Conservation (phyloP, 441 rosid species). For the Lepidium campestre region DNA sequence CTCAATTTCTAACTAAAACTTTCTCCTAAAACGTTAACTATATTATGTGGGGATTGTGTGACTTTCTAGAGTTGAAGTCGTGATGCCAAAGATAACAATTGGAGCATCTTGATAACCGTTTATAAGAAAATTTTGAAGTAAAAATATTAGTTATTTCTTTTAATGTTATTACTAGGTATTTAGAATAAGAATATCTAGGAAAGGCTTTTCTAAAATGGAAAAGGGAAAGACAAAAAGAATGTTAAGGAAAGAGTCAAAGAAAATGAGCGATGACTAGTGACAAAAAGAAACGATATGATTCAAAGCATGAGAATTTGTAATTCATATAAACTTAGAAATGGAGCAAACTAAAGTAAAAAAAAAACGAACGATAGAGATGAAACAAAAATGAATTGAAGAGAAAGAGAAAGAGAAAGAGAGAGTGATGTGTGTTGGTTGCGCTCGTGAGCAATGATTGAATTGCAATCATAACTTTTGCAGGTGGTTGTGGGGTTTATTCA, state of each 20-base stretch:
- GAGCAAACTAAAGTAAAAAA: conserved; percentile 7
- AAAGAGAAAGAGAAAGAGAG: conserved; percentile 19
- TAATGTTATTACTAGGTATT: background rate
- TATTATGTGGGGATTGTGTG: no score
- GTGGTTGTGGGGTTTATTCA: conserved; percentile 31
- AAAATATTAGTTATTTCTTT: background rate
- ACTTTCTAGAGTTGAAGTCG: no score
- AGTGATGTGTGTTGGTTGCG: conserved; percentile 17
- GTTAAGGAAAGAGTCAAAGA: conserved; percentile 19
- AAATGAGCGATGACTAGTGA: conserved; percentile 22
- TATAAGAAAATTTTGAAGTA: no score
- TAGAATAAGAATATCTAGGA: background rate
- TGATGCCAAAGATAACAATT: no score
- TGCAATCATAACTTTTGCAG: conserved; percentile 26
- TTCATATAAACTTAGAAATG: background rate
- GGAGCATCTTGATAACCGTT: no score
- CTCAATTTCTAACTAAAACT: no score
- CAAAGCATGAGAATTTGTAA: background rate
- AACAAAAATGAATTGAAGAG: background rate
- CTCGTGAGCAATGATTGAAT: conserved; percentile 31
- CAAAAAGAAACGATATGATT: conserved; percentile 13
- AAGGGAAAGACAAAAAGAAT: conserved; percentile 22
- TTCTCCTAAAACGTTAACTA: no score
- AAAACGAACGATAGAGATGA: background rate
- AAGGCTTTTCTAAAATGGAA: conserved; percentile 6